Conservation (phyloP, 805 yeast species). For the Lipomyces oligophaga region DNA sequence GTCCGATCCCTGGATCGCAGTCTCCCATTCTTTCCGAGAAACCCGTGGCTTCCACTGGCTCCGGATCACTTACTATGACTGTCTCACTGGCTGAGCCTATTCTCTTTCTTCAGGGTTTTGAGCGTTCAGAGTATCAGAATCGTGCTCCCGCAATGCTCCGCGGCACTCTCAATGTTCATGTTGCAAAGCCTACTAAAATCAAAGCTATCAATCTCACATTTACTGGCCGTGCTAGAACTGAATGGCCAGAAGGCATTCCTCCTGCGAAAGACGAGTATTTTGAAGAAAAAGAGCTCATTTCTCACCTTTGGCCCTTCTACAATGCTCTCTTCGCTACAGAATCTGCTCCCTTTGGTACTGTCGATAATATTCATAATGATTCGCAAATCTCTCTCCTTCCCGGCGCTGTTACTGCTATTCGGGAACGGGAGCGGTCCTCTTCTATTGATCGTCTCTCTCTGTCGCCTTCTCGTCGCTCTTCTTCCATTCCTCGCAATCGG, state of each 20-base stretch:
- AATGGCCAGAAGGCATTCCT: conserved; percentile 98
- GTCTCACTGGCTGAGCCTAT: conserved; percentile 75
- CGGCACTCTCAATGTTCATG: conserved; percentile 69
- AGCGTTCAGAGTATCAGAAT: conserved; percentile 55
- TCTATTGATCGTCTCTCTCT: too few relatives aligned
- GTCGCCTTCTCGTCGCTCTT: conserved; percentile 21
- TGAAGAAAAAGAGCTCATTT: conserved; percentile 63
- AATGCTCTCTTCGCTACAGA: conserved; percentile 41
- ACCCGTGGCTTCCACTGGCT: conserved; percentile 30
- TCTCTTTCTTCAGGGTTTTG: conserved; percentile 78
- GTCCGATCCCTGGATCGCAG: conserved; percentile 2
- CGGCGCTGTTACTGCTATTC: conserved; percentile 12
- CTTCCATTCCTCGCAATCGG: conserved; percentile 15
- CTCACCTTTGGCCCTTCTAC: conserved; percentile 91
- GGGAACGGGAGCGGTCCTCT: conserved; percentile 21
- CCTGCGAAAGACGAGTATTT: conserved; percentile 67
- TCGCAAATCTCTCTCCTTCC: conserved; percentile 9
- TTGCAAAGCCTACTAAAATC: conserved; percentile 67
- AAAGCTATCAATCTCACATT: conserved; percentile 60
- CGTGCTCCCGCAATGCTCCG: conserved; percentile 76
- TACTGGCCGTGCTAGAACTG: conserved; percentile 70
- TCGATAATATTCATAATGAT: conserved; percentile 34
- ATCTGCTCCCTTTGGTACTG: conserved; percentile 44
- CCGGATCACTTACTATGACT: conserved; percentile 61
- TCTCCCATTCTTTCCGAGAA: conserved; percentile 14